phyloP scores from a whole-genome alignment of 228 moss, liverwort and hornwort species.

The Sphagnum magellanicum region DNA sequence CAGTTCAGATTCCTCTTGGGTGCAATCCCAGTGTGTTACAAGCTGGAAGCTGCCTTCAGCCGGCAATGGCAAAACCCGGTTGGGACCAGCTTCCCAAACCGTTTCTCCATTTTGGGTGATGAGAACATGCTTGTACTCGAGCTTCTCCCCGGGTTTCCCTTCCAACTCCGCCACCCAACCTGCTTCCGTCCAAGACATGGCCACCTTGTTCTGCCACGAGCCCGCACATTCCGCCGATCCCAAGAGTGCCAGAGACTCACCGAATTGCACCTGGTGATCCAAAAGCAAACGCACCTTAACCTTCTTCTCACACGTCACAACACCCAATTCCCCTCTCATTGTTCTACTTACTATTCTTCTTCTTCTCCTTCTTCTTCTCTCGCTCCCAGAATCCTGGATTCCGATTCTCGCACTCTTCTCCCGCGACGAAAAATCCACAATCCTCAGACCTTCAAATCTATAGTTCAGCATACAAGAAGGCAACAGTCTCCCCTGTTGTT shows the following conservation, averaged over 20 bases:
- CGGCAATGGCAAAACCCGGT: slow-evolving; percentile 63
- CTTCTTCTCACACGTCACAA: slow-evolving; percentile 55
- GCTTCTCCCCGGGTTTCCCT: slow-evolving; percentile 70
- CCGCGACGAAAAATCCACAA: too few species aligned
- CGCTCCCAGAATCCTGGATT: too few species aligned
- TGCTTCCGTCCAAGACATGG: slow-evolving; percentile 86
- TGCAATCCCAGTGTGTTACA: slow-evolving; percentile 80
- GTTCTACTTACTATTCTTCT: too few species aligned
- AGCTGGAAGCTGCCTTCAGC: slow-evolving; percentile 53
- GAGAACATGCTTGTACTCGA: slow-evolving; percentile 90
- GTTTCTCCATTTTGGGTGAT: slow-evolving; percentile 64
- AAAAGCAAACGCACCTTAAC: slow-evolving; percentile 78
- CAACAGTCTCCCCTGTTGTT: too few species aligned
- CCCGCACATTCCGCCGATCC: slow-evolving; percentile 83
- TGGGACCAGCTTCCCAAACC: slow-evolving; percentile 83
- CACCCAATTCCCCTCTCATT: too few species aligned
- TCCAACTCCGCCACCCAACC: slow-evolving; percentile 96
- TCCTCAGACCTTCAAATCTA: too few species aligned
- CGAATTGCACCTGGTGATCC: slow-evolving; percentile 84
- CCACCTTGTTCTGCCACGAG: slow-evolving; percentile 71
- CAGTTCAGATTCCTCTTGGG: slow-evolving; percentile 60
- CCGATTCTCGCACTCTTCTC: too few species aligned
- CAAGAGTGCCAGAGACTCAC: slow-evolving; percentile 73
- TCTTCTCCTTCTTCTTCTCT: too few species aligned
- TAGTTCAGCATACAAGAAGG: too few species aligned